These are phyloP conservation scores for Yamadazyma mexicana DNA, from an alignment of 1,139 yeast species.

Conservation along the genomic window DNA sequence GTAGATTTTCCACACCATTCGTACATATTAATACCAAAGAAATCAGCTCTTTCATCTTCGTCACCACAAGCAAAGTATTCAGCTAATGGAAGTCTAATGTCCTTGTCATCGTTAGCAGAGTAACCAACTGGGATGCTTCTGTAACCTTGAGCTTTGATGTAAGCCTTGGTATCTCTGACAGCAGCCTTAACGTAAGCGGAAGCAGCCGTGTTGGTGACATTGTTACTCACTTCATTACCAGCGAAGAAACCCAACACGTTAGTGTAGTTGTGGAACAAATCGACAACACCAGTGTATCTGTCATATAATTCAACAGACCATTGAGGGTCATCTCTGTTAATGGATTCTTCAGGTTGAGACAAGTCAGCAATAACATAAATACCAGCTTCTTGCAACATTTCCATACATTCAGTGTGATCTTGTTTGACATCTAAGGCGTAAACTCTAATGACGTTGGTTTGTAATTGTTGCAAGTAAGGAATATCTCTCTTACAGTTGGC, in stretches of 20 bases:
- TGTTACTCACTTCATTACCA: conserved; percentile 83
- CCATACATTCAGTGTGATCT: conserved; percentile 88
- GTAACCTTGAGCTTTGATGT: conserved; percentile 65
- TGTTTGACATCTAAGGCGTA: conserved; percentile 72
- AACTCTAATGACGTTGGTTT: conserved; percentile 72
- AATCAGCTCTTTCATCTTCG: conserved; percentile 72
- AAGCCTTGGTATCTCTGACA: conserved; percentile 85
- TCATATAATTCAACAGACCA: conserved; percentile 68
- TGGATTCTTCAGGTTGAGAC: conserved; percentile 74
- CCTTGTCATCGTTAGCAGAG: conserved; percentile 83
- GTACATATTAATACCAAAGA: conserved; percentile 88
- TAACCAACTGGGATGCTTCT: conserved; percentile 89
- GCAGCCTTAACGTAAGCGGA: conserved; percentile 91
- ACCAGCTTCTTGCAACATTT: conserved; percentile 82
- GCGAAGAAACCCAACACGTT: conserved; percentile 89
- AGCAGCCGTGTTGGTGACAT: conserved; percentile 49
- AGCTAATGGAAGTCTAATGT: conserved; percentile 72
- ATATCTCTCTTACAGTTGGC: conserved; percentile 79
- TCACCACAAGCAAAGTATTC: conserved; percentile 79
- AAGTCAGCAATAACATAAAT: conserved; percentile 86
- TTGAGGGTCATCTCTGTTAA: conserved; percentile 74
- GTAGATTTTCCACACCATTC: conserved; percentile 85
- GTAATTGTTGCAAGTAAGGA: conserved; percentile 69
- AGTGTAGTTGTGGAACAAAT: conserved; percentile 78
- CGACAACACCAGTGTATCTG: conserved; percentile 80